Evolutionary conservation across 1,284 basidiomycete species (phyloP).

Genomic region (Meripilus lineatus): DNA sequence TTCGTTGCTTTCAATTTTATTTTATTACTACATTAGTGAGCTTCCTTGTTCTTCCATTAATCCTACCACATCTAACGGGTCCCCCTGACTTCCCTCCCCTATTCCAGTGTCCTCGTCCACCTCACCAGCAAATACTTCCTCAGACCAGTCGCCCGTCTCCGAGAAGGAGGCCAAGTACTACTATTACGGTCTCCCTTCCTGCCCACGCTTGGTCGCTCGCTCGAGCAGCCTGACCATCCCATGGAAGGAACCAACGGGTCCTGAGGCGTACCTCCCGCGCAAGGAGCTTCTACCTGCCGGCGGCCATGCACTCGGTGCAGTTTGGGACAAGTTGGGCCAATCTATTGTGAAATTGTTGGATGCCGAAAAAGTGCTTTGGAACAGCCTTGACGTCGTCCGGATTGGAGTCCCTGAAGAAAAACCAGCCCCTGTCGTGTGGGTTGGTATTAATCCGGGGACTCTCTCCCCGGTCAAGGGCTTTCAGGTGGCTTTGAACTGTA

Average conservation of each 20-base stretch:
- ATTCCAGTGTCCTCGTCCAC: too few species aligned
- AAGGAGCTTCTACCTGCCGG: not conserved
- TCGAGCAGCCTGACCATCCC: too few species aligned
- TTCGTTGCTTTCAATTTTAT: too few species aligned
- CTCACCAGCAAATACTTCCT: too few species aligned
- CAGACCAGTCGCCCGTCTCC: not conserved
- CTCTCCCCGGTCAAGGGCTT: not conserved
- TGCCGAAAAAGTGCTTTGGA: not conserved
- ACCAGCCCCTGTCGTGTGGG: not conserved
- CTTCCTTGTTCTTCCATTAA: too few species aligned
- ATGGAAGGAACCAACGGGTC: too few species aligned
- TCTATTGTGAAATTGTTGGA: not conserved
- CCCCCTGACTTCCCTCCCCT: too few species aligned
- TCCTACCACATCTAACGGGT: too few species aligned
- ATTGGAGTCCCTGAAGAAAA: not conserved
- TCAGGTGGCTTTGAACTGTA: not conserved
- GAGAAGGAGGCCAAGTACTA: not conserved
- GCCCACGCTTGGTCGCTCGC: not conserved
- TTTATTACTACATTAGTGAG: too few species aligned
- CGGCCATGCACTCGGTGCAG: not conserved
- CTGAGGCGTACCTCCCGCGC: not conserved
- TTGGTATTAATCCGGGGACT: not conserved
- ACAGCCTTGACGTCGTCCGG: not conserved
- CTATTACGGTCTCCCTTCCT: not conserved
- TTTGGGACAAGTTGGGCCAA: not conserved